Base-by-base conservation (phyloP, 176 grass and related monocot genomes). In the Zea luxurians region DNA sequence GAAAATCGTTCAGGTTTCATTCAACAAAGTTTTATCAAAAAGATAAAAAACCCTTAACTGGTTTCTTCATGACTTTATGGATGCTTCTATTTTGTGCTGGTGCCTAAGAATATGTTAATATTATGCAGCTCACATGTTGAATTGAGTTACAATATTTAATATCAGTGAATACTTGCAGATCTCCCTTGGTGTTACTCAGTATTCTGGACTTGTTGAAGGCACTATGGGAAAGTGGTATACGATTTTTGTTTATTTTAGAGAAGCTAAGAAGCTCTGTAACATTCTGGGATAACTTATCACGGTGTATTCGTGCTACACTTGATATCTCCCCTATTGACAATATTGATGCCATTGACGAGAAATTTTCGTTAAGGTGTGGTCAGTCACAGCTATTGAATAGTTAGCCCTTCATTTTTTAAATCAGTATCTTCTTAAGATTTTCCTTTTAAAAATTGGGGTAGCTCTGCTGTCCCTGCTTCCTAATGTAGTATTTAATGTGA, bases 161-260 rank as follows among this genome's bases (percentile, higher is more conserved):
- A 79, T 68, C 43, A 41, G 34, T 12, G 36, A 65, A 52, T 61
- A 15, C 55, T 81, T 82, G 45, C 77, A 93, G 89, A 65, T 74
- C 69, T 71, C 87, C 91, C 92, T 84, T 68, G 80, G 52, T 98
- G 71, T 64, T 90, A 61, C 77, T 83, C 40, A 81, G 87, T 86
- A 73, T 94, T 82, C 83, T 98, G 47, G 81, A 91, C 11, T 64
- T 98, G 71, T 59, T 98, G 46, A 90, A 83, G 89, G 87, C 91
- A 74, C 80, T 98, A 86, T 98, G 95, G 95, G 89, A 94, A 85
- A 81, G 87, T 49, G 83, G 91, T 79, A 76, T 79, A 27, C 91
- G 90, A 55, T 94, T 88, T 69, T 71, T 84, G 8, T 74, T 50
- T 80, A 85, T 98, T 68, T 69, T 98, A 76, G 78, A 92, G 78